phyloP scores from a whole-genome alignment of 257 asterid species.

The Galeopsis tetrahit region DNA sequence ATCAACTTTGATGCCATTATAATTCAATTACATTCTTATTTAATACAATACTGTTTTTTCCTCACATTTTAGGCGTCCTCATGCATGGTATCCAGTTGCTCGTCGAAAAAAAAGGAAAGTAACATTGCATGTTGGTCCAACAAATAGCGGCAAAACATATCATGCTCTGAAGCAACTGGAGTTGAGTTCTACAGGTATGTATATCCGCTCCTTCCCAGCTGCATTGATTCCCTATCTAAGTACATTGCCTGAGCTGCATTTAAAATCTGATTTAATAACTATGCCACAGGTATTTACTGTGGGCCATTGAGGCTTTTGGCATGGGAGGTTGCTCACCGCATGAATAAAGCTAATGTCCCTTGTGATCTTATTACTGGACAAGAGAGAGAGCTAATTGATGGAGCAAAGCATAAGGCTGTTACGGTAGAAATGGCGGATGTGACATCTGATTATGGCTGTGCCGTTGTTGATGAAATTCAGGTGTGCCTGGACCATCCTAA shows the following conservation, averaged over 20 bases:
- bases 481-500: slow-evolving; percentile 42
- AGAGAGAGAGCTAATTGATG: slow-evolving; percentile 88
- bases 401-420: slow-evolving; percentile 84
- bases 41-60: slow-evolving; percentile 8
- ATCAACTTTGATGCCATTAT: slow-evolving; percentile 29
- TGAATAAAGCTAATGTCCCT: slow-evolving; percentile 89
- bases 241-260: slow-evolving; percentile 24
- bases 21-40: slow-evolving; percentile 9
- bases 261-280: slow-evolving; percentile 20
- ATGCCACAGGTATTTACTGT: slow-evolving; percentile 76
- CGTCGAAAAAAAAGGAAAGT: slow-evolving; percentile 74
- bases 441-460: slow-evolving; percentile 69
- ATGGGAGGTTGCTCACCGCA: slow-evolving; percentile 92
- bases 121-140: slow-evolving; percentile 91
- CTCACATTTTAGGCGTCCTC: slow-evolving; percentile 65
- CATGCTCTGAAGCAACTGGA: slow-evolving; percentile 83
- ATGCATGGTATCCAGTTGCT: slow-evolving; percentile 92
- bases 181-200: slow-evolving; percentile 73
- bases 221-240: slow-evolving; percentile 20
- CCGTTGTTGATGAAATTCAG: slow-evolving; percentile 97
- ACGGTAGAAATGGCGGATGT: slow-evolving; percentile 98
- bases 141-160: slow-evolving; percentile 96
- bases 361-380: slow-evolving; percentile 96
- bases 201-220: slow-evolving; percentile 10
- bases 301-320: slow-evolving; percentile 98